phyloP scores from a whole-genome alignment of 2,329 filamentous ascomycete species.

The Alternaria arbusti region DNA sequence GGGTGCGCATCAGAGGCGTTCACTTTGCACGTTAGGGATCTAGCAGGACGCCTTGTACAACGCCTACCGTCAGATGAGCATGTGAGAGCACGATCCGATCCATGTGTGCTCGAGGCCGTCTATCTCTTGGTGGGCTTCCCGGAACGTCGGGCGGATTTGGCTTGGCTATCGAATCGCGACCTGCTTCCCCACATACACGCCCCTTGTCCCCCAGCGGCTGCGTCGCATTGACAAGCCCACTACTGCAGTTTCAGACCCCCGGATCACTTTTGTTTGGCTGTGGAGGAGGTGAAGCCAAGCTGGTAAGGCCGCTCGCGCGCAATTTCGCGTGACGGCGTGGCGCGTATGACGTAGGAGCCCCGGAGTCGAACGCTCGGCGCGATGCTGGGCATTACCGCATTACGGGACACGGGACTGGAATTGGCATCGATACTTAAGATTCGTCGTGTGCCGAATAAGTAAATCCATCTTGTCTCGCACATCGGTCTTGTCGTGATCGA shows the following conservation, averaged over 20 bases:
- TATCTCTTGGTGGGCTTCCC: constrained; percentile 4
- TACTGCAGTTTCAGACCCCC: constrained; percentile 19
- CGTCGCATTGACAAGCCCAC: constrained; percentile 26
- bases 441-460: constrained; percentile 1
- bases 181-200: constrained; percentile 27
- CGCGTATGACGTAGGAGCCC: constrained; percentile 28
- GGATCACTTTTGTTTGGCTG: constrained; percentile 22
- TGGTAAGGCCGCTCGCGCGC: constrained; percentile 8
- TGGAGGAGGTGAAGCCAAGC: constrained; percentile 22
- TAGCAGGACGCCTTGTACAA: background rate
- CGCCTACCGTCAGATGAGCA: background rate
- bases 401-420: constrained; percentile 11
- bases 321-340: constrained; percentile 25
- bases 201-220: constrained; percentile 21
- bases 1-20: constrained; percentile 3
- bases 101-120: constrained; percentile 2
- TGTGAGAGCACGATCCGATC: constrained; percentile 4
- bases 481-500: background rate
- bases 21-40: background rate
- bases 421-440: constrained; percentile 26
- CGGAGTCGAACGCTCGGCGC: constrained; percentile 25
- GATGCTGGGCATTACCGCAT: constrained; percentile 34
- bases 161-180: constrained; percentile 24
- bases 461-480: constrained; percentile 4
- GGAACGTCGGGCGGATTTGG: constrained; percentile 5